Percentiles rank a stretch among this genome's conserved stretches.
Conservation (phyloP, 352 stramenopile genomes). For the Pythium apleroticum region DNA sequence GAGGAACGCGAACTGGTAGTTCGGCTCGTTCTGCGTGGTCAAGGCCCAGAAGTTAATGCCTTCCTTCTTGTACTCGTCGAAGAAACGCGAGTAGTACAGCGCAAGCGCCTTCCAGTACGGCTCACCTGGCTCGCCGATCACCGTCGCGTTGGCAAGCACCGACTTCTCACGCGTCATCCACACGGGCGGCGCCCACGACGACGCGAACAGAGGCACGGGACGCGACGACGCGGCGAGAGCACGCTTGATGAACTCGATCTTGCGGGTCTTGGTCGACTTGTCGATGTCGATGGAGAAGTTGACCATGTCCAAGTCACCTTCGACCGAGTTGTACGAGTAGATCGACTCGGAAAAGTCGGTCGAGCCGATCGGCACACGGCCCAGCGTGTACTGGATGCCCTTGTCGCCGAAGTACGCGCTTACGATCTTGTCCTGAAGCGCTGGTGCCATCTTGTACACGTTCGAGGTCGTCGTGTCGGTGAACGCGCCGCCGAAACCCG, state of each 20-base stretch:
- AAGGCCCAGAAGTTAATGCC: constrained; percentile 75
- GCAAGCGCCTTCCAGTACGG: constrained; percentile 71
- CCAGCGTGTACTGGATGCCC: constrained; percentile 80
- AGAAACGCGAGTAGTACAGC: constrained; percentile 75
- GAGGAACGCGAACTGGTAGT: constrained; percentile 38
- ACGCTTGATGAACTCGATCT: constrained; percentile 65
- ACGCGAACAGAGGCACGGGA: constrained; percentile 64
- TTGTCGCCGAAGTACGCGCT: constrained; percentile 73
- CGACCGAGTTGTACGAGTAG: constrained; percentile 85
- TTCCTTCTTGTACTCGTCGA: constrained; percentile 66
- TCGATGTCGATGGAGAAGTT: constrained; percentile 86
- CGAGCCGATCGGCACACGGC: constrained; percentile 77
- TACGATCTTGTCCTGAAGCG: constrained; percentile 64
- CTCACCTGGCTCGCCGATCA: constrained; percentile 53
- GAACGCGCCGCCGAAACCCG: constrained; percentile 88
- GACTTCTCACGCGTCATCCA: constrained; percentile 84
- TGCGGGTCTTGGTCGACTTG: constrained; percentile 47
- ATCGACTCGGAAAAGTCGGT: constrained; percentile 82
- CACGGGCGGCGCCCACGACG: constrained; percentile 72
- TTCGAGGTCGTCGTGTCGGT: constrained; percentile 83
- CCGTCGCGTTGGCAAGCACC: constrained; percentile 39
- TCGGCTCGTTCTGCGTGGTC: constrained; percentile 85
- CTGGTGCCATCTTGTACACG: constrained; percentile 52
- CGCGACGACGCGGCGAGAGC: constrained; percentile 41
- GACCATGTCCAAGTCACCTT: constrained; percentile 68